Evolutionary conservation across 1,284 basidiomycete species (phyloP).

Genomic region (Tilletia walkeri): DNA sequence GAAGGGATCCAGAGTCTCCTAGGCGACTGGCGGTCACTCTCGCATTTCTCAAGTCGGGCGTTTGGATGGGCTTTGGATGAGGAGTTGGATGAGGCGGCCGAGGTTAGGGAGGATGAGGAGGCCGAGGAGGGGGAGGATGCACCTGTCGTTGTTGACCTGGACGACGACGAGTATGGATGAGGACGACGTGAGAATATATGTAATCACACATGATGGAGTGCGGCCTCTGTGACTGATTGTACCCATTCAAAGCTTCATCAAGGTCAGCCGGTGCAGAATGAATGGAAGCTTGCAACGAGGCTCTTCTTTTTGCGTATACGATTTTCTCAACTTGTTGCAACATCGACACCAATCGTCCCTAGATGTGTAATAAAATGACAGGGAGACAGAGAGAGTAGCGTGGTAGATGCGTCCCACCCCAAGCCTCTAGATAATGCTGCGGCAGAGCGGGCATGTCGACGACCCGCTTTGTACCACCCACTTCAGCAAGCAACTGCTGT

Average conservation of each 20-base stretch:
- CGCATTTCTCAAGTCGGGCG: background rate
- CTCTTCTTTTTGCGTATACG: too few species aligned
- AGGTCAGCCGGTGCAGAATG: too few species aligned
- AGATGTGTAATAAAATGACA: too few species aligned
- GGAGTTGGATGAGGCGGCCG: background rate
- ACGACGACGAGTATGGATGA: background rate
- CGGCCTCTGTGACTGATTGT: too few species aligned
- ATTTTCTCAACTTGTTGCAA: too few species aligned
- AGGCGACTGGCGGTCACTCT: background rate
- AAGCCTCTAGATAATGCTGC: slow-evolving; percentile 60
- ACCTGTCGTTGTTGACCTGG: background rate
- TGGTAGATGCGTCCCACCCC: too few species aligned
- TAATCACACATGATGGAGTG: too few species aligned
- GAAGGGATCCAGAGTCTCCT: background rate
- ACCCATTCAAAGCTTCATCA: too few species aligned
- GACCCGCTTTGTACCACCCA: slow-evolving; percentile 87
- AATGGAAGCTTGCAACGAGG: too few species aligned
- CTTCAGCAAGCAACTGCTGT: slow-evolving; percentile 62
- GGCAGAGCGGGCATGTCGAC: slow-evolving; percentile 85
- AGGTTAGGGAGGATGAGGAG: slow-evolving; percentile 6
- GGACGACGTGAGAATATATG: too few species aligned
- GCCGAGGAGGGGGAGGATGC: slow-evolving; percentile 9
- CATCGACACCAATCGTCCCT: too few species aligned
- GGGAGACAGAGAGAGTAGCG: too few species aligned
- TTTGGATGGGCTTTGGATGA: slow-evolving; percentile 3